Evolutionary conservation across 2,329 filamentous ascomycete species (phyloP), one percentile per base, ranked within the genome.

Genomic region (Exophiala xenobiotica): DNA sequence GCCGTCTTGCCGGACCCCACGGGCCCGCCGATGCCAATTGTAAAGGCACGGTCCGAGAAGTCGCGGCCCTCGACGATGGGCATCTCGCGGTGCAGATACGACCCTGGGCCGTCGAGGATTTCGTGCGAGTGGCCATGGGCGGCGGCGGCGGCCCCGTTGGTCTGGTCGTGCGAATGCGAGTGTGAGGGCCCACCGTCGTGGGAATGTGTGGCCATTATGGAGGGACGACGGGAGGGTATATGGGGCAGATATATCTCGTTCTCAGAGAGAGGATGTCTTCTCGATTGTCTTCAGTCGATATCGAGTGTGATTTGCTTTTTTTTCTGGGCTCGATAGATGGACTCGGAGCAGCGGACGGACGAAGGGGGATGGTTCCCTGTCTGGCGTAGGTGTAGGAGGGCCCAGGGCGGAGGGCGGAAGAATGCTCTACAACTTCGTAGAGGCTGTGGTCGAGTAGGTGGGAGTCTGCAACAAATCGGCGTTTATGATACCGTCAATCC

Each of bases 1-100:
- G 93, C 93, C 0, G 93, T 97, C 73, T 99, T 99, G 67, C 93
- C 93, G 19, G 91, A 96, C 59, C 93, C 93, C 47, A 99, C 93
- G 55, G 93, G 93, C 37, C 93, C 93, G 74, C 93, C 93, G 72
- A 97, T 97, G n/a, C 93, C 93, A 64, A 99, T 80, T 3, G 93
- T 97, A 66, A 96, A 99, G 11, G 91, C 91, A 51, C 93, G 80
- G 59, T 95, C 88, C 22, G 79, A 79, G 88, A 91, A 99, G 67
- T 91, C 80, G 48, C 92, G 81, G 8, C 90, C 90, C 61, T 96
- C 88, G 58, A 90, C 82, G 50, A 97, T 87, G 56, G 92, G 93
- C 88, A 95, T 91, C 74, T 97, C 93, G 12, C 93, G 85, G 44
- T 86, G 86, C 24, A 93, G 72, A 68, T 87, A 97, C 66, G 90